Conservation (phyloP, 495 filamentous ascomycete genomes). For the Neurospora discreta region DNA sequence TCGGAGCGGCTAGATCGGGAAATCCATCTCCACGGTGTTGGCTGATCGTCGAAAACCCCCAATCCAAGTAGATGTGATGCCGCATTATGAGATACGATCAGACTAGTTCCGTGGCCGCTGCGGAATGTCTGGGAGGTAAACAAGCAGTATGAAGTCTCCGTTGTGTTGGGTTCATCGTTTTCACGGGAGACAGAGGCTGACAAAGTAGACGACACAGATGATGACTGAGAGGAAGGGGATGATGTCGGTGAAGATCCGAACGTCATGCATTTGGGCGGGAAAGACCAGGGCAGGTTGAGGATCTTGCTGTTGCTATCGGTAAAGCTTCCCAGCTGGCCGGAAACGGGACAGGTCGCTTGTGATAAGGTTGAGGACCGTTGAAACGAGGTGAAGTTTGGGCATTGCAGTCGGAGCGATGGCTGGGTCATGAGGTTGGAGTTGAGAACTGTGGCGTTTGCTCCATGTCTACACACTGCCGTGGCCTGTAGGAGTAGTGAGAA, state of each 20-base stretch:
- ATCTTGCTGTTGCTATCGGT: neutral
- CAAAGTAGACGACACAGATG: no score
- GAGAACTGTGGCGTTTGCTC: neutral
- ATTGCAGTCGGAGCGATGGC: neutral
- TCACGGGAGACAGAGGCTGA: neutral
- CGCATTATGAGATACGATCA: slow-evolving; percentile 17
- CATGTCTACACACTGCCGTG: no score
- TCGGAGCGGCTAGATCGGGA: no score
- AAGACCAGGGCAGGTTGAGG: slow-evolving; percentile 6
- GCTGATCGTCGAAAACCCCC: neutral
- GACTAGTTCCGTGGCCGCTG: slow-evolving; percentile 18
- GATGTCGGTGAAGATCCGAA: neutral
- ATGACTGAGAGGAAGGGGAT: no score
- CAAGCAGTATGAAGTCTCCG: slow-evolving; percentile 18
- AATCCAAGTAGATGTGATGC: neutral
- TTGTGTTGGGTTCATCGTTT: neutral
- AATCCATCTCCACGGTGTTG: neutral
- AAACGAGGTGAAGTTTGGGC: neutral
- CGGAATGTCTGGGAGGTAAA: slow-evolving; percentile 23
- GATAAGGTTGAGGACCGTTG: neutral
- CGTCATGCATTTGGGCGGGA: slow-evolving; percentile 3
- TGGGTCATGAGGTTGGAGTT: neutral
- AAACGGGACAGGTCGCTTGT: neutral
- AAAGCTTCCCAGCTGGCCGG: neutral
- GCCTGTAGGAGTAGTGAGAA: neutral